Base-by-base conservation (phyloP, 2,329 filamentous ascomycete genomes). In the Ceratocystis lukuohia region DNA sequence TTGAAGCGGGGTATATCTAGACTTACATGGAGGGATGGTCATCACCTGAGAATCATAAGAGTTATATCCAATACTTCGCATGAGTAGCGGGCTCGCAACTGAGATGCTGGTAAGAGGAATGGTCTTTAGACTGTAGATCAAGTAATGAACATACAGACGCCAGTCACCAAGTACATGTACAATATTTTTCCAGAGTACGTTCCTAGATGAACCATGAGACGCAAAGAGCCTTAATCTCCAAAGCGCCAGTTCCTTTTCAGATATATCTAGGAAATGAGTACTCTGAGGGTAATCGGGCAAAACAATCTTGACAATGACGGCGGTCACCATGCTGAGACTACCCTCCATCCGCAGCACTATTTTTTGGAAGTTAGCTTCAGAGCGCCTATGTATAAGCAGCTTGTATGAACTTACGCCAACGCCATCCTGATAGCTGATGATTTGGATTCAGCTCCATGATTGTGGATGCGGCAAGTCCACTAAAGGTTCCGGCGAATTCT, bases 401-500 rank as follows among this genome's bases (percentile, higher is more conserved):
- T 85, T 89, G 30, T 82, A 84, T 72, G 90, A 85, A 3, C 88
- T 85, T 10, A 91, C 66, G 25, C 82, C 79, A 76, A 30, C 87
- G 79, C 88, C 88, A 91, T 8, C 84, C 88, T 2, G 80, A 77
- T 25, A 86, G 77, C 1, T 86, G 86, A 0, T 76, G 74, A 0
- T 82, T 74, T 5, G 82, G 80, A 70, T 89, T 84, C 83, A 91
- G 88, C 71, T 87, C 84, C 0, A 86, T 85, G 68, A 91, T 86
- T 0, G 80, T 87, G 68, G 86, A 90, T 0, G 88, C 88, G 7
- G 91, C 81, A 1, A 89, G 80, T 1, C 88, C 88, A 7, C 88
- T 87, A 69, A 85, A 89, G 17, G 88, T 88, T 5, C 88, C 88
- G 0, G 87, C 86, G 0, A 90, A 77, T 0, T 88, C 88, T 0